phyloP scores from a whole-genome alignment of 805 yeast species.

The Zygosaccharomyces lentus region DNA sequence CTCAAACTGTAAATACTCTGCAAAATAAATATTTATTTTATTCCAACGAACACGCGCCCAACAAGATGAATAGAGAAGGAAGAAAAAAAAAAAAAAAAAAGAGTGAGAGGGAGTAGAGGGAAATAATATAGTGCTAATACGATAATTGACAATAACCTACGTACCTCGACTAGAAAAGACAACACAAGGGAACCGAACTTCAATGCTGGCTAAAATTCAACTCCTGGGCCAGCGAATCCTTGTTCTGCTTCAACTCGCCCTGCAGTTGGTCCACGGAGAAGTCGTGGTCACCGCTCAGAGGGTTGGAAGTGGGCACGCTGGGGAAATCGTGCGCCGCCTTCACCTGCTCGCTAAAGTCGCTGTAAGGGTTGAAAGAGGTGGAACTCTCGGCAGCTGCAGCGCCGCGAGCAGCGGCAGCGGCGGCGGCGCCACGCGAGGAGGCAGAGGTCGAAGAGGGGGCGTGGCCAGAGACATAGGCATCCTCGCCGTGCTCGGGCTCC shows the following conservation, averaged over 20 bases:
- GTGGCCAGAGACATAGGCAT: constrained; percentile 3
- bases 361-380: neutral
- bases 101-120: neutral
- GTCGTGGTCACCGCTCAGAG: constrained; percentile 22
- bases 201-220: constrained; percentile 3
- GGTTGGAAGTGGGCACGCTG: constrained; percentile 35
- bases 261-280: constrained; percentile 23
- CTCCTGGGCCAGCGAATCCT: constrained; percentile 13
- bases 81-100: neutral
- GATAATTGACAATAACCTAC: constrained; percentile 1
- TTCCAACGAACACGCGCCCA: neutral
- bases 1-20: constrained; percentile 4
- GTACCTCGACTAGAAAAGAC: neutral
- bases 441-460: constrained; percentile 26
- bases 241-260: constrained; percentile 19
- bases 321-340: constrained; percentile 36
- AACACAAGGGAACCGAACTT: neutral
- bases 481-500: constrained; percentile 12
- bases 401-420: constrained; percentile 34
- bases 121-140: neutral
- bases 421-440: constrained; percentile 39
- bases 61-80: neutral
- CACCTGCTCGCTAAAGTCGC: neutral
- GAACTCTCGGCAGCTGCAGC: constrained; percentile 18
- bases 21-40: neutral